Evolutionary conservation across 768 basidiomycete genomes (phyloP), one percentile per base, ranked within the genome.

Genomic region (Exsudoporus frostii): DNA sequence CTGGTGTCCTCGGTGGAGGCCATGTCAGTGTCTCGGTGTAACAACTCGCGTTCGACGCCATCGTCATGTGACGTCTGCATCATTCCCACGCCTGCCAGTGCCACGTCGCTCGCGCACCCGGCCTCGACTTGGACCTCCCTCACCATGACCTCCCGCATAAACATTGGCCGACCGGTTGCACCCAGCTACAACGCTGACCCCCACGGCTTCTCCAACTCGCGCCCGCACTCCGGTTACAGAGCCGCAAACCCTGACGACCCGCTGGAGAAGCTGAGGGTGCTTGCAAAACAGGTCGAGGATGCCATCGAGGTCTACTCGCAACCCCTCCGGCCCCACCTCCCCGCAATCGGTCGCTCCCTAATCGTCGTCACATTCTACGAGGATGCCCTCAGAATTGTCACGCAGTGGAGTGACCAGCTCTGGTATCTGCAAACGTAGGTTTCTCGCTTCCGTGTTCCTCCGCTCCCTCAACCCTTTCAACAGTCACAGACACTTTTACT

Each of bases 361-460:
- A 98, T 98, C 71, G 92, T 99, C 48, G 93, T 97, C 38, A 99
- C 97, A 10, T 99, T 99, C 75, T 76, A 95, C 71, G 97, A 99
- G 78, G 97, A 99, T 68, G 92, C 97, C 9, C 72, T 96, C 65
- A 78, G 97, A 58, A 98, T 98, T 66, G 49, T 91, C 54, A 91
- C 93, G 3, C 96, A 98, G 70, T 98, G 94, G 93, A 70, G 83
- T 44, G 97, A 99, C 76, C 97, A 99, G 73, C 82, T 97, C 50
- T 99, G 96, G 92, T 99, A 98, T 72, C 78, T 99, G 64, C 92
- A 98, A 71, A 86, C 85, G 96, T 97, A 58, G 65, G 92, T 76
- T 40, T 11, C 2, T 45, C 36, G 47, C 39, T 48, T 34, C 30
- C 24, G 37, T 45, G 50, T 39, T 36, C 51, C 19, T 24, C 27